Evolutionary conservation across 306 rosid species (phyloP).

Genomic region (Cucumis sativus): DNA sequence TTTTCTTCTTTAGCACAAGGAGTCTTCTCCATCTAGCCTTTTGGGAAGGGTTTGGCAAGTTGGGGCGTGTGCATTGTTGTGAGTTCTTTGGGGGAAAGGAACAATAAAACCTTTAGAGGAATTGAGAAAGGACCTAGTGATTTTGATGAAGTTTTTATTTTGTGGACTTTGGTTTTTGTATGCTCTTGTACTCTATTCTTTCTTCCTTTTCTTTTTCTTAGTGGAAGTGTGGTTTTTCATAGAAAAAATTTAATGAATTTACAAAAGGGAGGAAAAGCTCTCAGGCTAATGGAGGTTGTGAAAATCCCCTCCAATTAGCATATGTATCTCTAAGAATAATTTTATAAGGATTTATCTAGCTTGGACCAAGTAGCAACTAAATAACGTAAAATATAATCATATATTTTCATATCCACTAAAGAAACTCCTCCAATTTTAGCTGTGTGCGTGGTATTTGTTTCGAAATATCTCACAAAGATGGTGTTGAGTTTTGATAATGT

Average conservation of each 20-base stretch:
- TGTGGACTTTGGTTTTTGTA: no score
- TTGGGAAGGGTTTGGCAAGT: no score
- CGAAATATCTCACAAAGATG: neutral
- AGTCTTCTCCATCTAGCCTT: no score
- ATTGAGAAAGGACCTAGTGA: no score
- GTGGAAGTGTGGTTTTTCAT: no score
- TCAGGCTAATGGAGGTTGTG: neutral
- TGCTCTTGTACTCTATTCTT: no score
- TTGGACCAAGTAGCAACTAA: neutral
- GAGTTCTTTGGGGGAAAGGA: no score
- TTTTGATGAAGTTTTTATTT: no score
- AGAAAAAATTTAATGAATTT: neutral
- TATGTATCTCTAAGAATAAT: neutral
- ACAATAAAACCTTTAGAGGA: no score
- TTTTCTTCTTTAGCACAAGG: no score
- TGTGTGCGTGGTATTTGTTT: neutral
- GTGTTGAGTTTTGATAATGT: neutral
- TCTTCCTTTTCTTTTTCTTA: no score
- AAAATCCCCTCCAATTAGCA: neutral
- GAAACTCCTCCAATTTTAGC: neutral
- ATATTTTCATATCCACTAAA: neutral
- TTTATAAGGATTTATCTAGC: neutral
- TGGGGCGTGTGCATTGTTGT: no score
- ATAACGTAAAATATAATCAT: neutral
- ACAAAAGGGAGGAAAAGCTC: neutral